Evolutionary conservation across 2,329 filamentous ascomycete genomes (phyloP).

Genomic region (Trichophyton simii): DNA sequence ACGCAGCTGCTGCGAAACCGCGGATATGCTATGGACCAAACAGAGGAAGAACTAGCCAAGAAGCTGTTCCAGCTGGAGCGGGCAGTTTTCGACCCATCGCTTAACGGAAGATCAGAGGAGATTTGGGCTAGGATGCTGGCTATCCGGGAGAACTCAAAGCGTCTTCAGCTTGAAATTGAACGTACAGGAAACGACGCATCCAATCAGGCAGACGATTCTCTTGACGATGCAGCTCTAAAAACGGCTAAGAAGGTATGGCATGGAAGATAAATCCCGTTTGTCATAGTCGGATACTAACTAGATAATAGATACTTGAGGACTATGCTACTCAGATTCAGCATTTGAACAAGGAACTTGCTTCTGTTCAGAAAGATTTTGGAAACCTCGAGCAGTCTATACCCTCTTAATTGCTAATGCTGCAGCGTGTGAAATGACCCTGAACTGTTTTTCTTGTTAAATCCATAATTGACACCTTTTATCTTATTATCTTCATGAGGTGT

Average conservation of each 20-base stretch:
- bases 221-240: constrained; percentile 48
- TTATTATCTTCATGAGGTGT: not conserved
- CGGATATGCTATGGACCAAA: constrained; percentile 52
- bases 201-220: constrained; percentile 32
- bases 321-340: constrained; percentile 43
- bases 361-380: constrained; percentile 47
- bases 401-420: not conserved
- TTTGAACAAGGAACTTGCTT: constrained; percentile 47
- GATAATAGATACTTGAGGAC: constrained; percentile 37
- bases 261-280: not conserved
- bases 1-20: constrained; percentile 51
- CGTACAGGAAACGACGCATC: constrained; percentile 34
- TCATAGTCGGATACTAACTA: constrained; percentile 10
- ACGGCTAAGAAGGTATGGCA: constrained; percentile 46
- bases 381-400: constrained; percentile 37
- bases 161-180: constrained; percentile 49
- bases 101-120: constrained; percentile 50
- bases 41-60: constrained; percentile 51
- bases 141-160: constrained; percentile 46
- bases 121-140: constrained; percentile 56
- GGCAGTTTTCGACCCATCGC: constrained; percentile 47
- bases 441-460: not conserved
- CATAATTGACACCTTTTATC: not conserved
- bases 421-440: not conserved
- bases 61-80: constrained; percentile 47